Evolutionary conservation across 208 protist genomes (phyloP).

Genomic region (Crithidia fasciculata): DNA sequence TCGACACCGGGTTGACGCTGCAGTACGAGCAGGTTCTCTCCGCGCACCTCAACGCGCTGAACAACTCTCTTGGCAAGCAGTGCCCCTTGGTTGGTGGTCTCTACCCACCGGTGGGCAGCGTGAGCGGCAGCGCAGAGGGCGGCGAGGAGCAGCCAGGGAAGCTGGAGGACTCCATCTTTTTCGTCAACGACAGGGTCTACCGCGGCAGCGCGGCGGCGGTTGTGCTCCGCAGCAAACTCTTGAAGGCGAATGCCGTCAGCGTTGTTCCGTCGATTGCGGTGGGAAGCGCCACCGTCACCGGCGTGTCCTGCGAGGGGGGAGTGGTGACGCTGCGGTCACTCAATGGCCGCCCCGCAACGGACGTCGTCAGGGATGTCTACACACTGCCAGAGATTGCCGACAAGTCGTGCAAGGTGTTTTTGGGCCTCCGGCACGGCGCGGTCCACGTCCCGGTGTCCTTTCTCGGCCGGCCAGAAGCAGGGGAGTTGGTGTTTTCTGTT

Average conservation of each 20-base stretch:
- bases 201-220: slow-evolving; percentile 76
- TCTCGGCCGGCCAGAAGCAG: slow-evolving; percentile 61
- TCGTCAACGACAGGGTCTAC: slow-evolving; percentile 83
- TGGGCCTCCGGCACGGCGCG: slow-evolving; percentile 58
- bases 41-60: slow-evolving; percentile 54
- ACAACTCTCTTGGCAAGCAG: slow-evolving; percentile 32
- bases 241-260: slow-evolving; percentile 64
- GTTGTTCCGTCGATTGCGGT: slow-evolving; percentile 83
- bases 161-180: slow-evolving; percentile 80
- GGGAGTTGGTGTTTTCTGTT: slow-evolving; percentile 47
- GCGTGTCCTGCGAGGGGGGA: slow-evolving; percentile 44
- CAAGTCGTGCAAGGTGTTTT: slow-evolving; percentile 70
- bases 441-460: slow-evolving; percentile 74
- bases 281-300: slow-evolving; percentile 39
- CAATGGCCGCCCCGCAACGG: slow-evolving; percentile 52
- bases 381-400: slow-evolving; percentile 53
- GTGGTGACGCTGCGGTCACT: slow-evolving; percentile 54
- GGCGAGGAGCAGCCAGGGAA: slow-evolving; percentile 23
- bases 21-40: slow-evolving; percentile 80
- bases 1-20: slow-evolving; percentile 73
- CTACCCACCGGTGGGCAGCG: slow-evolving; percentile 60
- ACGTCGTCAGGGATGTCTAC: slow-evolving; percentile 73
- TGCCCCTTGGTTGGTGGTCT: slow-evolving; percentile 76
- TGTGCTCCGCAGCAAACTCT: slow-evolving; percentile 69
- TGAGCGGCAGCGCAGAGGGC: slow-evolving; percentile 9